phyloP scores from a whole-genome alignment of 1,139 yeast species.

The Debaryomyces coudertii region DNA sequence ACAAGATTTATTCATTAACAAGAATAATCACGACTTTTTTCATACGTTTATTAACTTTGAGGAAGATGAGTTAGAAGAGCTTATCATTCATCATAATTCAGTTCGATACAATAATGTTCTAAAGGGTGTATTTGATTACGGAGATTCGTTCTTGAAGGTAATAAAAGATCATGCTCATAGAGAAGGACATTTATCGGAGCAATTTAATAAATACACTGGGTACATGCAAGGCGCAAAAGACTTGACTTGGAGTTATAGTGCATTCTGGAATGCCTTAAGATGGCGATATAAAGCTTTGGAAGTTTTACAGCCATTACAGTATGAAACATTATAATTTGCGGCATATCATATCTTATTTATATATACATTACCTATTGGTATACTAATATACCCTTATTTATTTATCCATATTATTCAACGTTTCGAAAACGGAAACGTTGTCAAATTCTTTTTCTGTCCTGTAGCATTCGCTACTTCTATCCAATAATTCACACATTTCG shows the following conservation, averaged over 20 bases:
- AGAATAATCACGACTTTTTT: constrained; percentile 33
- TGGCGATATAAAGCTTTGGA: constrained; percentile 52
- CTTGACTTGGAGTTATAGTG: constrained; percentile 90
- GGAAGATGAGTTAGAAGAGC: constrained; percentile 35
- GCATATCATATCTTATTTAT: neutral
- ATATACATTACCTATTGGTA: neutral
- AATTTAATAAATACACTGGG: constrained; percentile 79
- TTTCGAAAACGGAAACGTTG: constrained; percentile 57
- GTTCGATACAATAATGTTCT: constrained; percentile 50
- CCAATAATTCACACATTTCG: constrained; percentile 58
- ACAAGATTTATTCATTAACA: constrained; percentile 30
- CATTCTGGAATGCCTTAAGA: constrained; percentile 72
- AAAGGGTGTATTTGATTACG: constrained; percentile 53
- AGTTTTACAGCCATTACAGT: constrained; percentile 2
- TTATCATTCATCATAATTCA: constrained; percentile 46
- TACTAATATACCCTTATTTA: constrained; percentile 8
- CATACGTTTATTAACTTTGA: constrained; percentile 37
- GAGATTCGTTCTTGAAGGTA: constrained; percentile 76
- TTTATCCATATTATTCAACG: constrained; percentile 44
- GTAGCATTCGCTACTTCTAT: constrained; percentile 55
- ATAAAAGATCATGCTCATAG: constrained; percentile 71
- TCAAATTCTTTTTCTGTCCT: constrained; percentile 25
- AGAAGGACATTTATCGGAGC: constrained; percentile 86
- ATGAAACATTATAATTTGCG: neutral
- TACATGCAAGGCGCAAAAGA: constrained; percentile 85